phyloP scores from a whole-genome alignment of 2,329 filamentous ascomycete genomes.

The Aspergillus pseudonomiae region DNA sequence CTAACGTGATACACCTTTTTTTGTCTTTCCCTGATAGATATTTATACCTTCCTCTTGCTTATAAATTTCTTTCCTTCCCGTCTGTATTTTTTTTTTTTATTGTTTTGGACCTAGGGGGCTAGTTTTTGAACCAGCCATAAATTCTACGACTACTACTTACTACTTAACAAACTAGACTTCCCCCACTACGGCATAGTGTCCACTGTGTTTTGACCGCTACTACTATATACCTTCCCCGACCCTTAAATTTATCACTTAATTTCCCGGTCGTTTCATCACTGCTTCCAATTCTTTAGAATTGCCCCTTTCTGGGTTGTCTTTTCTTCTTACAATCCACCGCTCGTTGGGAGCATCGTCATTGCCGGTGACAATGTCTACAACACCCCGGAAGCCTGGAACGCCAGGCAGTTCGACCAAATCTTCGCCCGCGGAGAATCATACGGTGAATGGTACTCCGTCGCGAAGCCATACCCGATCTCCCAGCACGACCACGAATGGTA shows the following conservation, averaged over 20 bases:
- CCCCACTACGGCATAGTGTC: conserved; percentile 24
- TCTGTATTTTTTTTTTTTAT: not conserved
- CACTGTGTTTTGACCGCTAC: conserved; percentile 34
- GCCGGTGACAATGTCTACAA: conserved; percentile 44
- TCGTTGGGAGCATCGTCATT: conserved; percentile 8
- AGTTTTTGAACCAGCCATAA: conserved; percentile 16
- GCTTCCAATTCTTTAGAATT: conserved; percentile 11
- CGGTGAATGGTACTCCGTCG: conserved; percentile 38
- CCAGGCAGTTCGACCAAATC: conserved; percentile 37
- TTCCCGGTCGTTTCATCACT: conserved; percentile 28
- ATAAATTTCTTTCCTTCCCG: conserved; percentile 6
- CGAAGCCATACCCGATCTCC: conserved; percentile 52
- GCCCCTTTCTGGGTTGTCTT: conserved; percentile 18
- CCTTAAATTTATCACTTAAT: conserved; percentile 30
- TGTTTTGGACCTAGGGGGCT: conserved; percentile 11
- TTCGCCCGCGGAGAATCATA: conserved; percentile 31
- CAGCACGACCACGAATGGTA: conserved; percentile 50
- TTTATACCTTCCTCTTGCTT: conserved; percentile 3
- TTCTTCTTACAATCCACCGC: conserved; percentile 9
- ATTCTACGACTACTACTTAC: conserved; percentile 2
- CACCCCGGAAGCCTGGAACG: conserved; percentile 46
- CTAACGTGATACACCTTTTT: conserved; percentile 8
- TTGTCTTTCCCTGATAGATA: not conserved
- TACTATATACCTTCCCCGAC: conserved; percentile 23
- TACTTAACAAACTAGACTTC: conserved; percentile 7